phyloP scores from a whole-genome alignment of 192 early-diverging fungal species.

The Glomus cerebriforme region DNA sequence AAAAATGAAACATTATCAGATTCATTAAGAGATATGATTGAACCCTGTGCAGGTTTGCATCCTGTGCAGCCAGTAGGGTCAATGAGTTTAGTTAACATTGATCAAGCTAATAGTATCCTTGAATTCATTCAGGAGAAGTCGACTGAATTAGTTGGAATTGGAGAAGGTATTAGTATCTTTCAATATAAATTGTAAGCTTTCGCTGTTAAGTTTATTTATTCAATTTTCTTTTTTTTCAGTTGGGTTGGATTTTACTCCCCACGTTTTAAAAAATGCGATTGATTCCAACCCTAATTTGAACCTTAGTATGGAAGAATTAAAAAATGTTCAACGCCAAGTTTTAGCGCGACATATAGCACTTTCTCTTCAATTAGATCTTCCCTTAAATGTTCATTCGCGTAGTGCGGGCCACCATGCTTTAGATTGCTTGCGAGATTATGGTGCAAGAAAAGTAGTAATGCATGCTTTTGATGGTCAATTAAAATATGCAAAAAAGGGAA shows the following conservation, averaged over 20 bases:
- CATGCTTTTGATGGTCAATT: constrained; percentile 61
- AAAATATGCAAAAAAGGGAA: constrained; percentile 45
- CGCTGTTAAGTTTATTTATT: not conserved
- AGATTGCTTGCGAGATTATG: constrained; percentile 48
- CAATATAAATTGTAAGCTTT: not conserved
- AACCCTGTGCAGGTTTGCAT: constrained; percentile 53
- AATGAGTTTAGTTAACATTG: constrained; percentile 37
- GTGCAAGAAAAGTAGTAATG: constrained; percentile 50
- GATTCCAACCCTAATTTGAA: constrained; percentile 34
- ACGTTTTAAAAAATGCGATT: constrained; percentile 39
- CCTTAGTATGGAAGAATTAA: constrained; percentile 43
- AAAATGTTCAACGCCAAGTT: constrained; percentile 50
- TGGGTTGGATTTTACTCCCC: constrained; percentile 54
- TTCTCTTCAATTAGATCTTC: constrained; percentile 47
- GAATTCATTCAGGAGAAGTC: constrained; percentile 45
- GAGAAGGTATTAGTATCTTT: constrained; percentile 40
- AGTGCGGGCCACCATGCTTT: constrained; percentile 58
- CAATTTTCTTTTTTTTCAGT: constrained; percentile 32
- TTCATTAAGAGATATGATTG: constrained; percentile 43
- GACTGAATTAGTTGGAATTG: constrained; percentile 40
- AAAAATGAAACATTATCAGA: constrained; percentile 31
- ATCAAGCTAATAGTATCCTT: constrained; percentile 47
- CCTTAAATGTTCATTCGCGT: constrained; percentile 61
- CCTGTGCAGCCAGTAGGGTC: constrained; percentile 49
- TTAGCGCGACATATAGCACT: constrained; percentile 50